Conservation (phyloP, 371 early-diverging fungal species). For the Mortierella sp. region DNA sequence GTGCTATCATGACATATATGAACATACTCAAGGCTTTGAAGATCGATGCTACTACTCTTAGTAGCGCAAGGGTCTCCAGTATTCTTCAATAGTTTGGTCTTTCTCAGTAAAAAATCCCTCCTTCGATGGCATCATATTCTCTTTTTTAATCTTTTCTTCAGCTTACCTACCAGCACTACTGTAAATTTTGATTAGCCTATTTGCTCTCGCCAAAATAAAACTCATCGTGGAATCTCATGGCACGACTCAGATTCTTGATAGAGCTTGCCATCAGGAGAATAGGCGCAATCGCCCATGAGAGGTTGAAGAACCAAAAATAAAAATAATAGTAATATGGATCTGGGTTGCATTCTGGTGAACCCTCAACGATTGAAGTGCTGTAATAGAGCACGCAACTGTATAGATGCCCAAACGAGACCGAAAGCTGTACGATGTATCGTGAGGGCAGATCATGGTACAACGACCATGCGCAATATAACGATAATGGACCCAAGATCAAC, state of each 20-base stretch:
- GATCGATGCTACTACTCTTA: conserved; percentile 85
- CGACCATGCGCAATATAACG: conserved; percentile 71
- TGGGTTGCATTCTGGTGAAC: conserved; percentile 70
- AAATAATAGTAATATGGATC: conserved; percentile 78
- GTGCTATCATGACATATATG: conserved; percentile 41
- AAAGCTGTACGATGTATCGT: conserved; percentile 78
- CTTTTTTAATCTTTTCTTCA: too few species aligned
- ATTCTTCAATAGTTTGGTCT: conserved; percentile 64
- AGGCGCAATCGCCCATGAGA: conserved; percentile 78
- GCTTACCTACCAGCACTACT: too few species aligned
- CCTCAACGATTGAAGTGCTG: conserved; percentile 71
- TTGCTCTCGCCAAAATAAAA: neutral
- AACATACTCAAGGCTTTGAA: conserved; percentile 64
- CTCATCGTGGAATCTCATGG: neutral
- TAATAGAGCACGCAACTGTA: conserved; percentile 83
- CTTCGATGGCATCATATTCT: too few species aligned
- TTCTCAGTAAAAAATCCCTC: too few species aligned
- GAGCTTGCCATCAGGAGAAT: conserved; percentile 48
- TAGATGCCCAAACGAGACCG: conserved; percentile 76
- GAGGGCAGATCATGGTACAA: conserved; percentile 68
- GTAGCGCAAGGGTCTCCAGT: conserved; percentile 83
- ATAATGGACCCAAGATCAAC: conserved; percentile 83
- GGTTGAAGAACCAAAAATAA: conserved; percentile 80
- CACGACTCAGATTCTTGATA: conserved; percentile 1
- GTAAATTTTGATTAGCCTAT: neutral